Conservation (phyloP, 2,329 filamentous ascomycete species). For the Diplodia corticola region DNA sequence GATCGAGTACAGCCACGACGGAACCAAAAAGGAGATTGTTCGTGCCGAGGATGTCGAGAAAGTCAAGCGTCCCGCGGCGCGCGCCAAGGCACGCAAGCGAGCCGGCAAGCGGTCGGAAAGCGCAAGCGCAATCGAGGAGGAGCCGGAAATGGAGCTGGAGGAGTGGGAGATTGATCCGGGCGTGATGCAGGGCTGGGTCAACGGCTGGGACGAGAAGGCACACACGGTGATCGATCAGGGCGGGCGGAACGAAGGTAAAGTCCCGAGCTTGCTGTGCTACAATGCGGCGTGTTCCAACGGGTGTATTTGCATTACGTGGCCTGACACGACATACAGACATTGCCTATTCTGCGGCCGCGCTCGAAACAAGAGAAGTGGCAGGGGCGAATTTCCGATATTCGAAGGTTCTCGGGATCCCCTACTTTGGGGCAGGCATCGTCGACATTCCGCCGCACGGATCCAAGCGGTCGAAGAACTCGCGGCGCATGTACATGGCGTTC, state of each 20-base stretch:
- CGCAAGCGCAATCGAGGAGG: conserved; percentile 50
- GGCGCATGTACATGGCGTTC: conserved; percentile 97
- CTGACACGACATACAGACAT: conserved; percentile 48
- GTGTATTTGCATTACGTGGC: background rate
- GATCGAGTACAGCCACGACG: conserved; percentile 66
- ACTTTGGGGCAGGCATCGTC: conserved; percentile 87
- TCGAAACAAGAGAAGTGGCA: conserved; percentile 59
- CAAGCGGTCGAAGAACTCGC: conserved; percentile 87
- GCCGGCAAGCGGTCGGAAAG: conserved; percentile 38
- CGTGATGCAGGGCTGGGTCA: conserved; percentile 62
- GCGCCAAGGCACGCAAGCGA: conserved; percentile 35
- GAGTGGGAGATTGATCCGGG: conserved; percentile 72
- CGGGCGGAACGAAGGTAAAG: conserved; percentile 52
- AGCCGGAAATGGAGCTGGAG: conserved; percentile 57
- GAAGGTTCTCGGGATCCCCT: conserved; percentile 76
- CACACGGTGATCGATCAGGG: conserved; percentile 50
- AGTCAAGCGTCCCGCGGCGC: conserved; percentile 40
- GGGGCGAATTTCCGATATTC: conserved; percentile 80
- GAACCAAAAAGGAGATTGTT: conserved; percentile 74
- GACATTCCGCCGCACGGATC: conserved; percentile 80
- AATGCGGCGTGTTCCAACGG: conserved; percentile 32
- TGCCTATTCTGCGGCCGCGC: conserved; percentile 59
- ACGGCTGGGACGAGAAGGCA: conserved; percentile 56
- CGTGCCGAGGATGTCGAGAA: conserved; percentile 62
- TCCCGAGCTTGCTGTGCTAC: conserved; percentile 14